Base-by-base conservation (phyloP, 345 rosid species). In the Citrus unshiu region DNA sequence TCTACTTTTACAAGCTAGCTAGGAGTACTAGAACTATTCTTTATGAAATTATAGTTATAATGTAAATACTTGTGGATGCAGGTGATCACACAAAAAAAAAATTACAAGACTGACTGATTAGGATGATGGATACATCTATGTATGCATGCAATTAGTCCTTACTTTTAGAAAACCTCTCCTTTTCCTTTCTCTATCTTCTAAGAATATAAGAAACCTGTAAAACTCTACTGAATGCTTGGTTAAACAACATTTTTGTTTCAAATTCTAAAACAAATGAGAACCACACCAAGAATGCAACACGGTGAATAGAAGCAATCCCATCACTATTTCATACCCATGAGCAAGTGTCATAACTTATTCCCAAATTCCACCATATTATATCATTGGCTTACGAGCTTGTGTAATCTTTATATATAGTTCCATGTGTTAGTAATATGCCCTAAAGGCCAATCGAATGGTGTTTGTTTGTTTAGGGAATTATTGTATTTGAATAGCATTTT, bases 191-290 rank as follows among this genome's bases (percentile, higher is more conserved):
- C 60, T 84, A 91, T 64, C 97, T 93, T 40, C 93, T 90, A 46
- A 94, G 97, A 84, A 94, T 92, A 79, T 95, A 95, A 2, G 95
- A 93, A 72, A 94, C 90, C 81, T 90, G 93, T 65, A 94, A 86
- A 82, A 95, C 98, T 87, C 95, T 90, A 68, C 94, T 92, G 78
- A 92, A 92, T 25, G 98, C 97, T 86, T 94, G 97, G 90, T 94
- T 94, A 83, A 92, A 94, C 30, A 94, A 87, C 94, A 92, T 90
- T 66, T 97, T 88, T 40, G 94, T 91, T 80, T 94, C 91, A 85
- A 94, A 92, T 81, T 92, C 97, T 0, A 93, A 92, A 64, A 94
- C 91, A 63, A 91, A 90, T 6, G 98, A 94, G 81, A 94, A 93
- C 98, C 97, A 94, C 19, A 93, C 95, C 75, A 94, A 82, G 85